Base-by-base conservation (phyloP, 805 yeast genomes). In the Zygotorulaspora florentina region DNA sequence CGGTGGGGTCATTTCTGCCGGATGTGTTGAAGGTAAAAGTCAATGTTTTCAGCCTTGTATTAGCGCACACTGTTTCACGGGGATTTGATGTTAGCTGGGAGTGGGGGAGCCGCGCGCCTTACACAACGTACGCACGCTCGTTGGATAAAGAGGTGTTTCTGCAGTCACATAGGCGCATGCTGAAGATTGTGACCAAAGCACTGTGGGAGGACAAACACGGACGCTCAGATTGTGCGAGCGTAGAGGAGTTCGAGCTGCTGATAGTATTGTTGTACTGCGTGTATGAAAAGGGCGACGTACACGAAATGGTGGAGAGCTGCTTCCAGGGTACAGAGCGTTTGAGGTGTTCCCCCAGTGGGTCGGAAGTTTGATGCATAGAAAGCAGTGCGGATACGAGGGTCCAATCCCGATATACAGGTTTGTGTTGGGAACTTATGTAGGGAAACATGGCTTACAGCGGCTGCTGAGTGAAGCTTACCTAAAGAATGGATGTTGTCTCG, bases 1-100 rank as follows among this genome's bases (percentile, higher is more conserved):
- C 26, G 39, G 9, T 13, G 39, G 39, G 39, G 39, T 26, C 27
- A 17, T 13, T 17, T 36, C 39, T 36, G 39, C 27, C 39, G 27
- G 39, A 16, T 6, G 39, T 36, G 13, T 16, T 36, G 13, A 16
- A 20, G 39, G 27, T 17, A 11, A 36, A 36, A 36, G 26, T 36
- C 27, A 17, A 36, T 36, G 27, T 36, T 16, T 8, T 36, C 26
- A 36, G 26, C 26, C 26, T 36, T n/a, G 27, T 36, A 15, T 16
- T 20, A n/a, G 39, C 11, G 39, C 35, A 31, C 35, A 31, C 13
- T 2, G 35, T 31, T 8, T 7, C 35, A 12, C 13, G 35, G 10
- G 35, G 35, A 31, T 31, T 31, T 12, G 13, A 8, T 12, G 39
- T 35, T 20, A 35, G 13, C 25, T n/a, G 39, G 23, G 23, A 35